A percentile compares a stretch with the other conserved stretches of the same genome.
phyloP scores from a whole-genome alignment of 2,329 filamentous ascomycete species.

The Ciborinia camelliae region DNA sequence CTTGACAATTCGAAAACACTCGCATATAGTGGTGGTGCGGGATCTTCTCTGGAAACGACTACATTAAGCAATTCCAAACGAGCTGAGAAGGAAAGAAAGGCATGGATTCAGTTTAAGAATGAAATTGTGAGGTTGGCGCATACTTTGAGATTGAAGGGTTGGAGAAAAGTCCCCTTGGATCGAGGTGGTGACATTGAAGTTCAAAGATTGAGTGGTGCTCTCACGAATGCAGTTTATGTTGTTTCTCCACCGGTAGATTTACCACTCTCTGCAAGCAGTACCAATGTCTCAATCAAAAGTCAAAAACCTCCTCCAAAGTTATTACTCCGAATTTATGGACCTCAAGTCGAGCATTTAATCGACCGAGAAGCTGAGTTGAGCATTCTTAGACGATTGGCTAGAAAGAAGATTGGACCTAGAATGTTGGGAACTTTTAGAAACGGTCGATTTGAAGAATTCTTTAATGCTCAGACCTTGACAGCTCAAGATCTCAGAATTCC shows the following conservation, averaged over 20 bases:
- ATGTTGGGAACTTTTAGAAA: slow-evolving; percentile 90
- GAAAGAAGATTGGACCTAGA: slow-evolving; percentile 89
- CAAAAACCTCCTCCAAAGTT: slow-evolving; percentile 55
- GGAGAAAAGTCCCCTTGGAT: slow-evolving; percentile 77
- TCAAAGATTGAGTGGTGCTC: slow-evolving; percentile 77
- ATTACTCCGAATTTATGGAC: slow-evolving; percentile 87
- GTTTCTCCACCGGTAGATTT: slow-evolving; percentile 75
- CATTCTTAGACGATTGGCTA: slow-evolving; percentile 79
- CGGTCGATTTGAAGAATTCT: slow-evolving; percentile 92
- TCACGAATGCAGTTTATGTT: slow-evolving; percentile 96
- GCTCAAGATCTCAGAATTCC: slow-evolving; percentile 72
- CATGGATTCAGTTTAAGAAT: slow-evolving; percentile 84
- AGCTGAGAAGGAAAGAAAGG: slow-evolving; percentile 65
- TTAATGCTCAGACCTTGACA: slow-evolving; percentile 79
- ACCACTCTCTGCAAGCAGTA: slow-evolving; percentile 32
- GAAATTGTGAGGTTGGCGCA: slow-evolving; percentile 88
- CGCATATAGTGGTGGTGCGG: slow-evolving; percentile 59
- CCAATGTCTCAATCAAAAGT: slow-evolving; percentile 36
- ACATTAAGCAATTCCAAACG: slow-evolving; percentile 45
- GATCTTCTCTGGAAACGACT: slow-evolving; percentile 39
- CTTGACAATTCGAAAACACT: slow-evolving; percentile 90
- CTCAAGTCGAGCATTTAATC: slow-evolving; percentile 92
- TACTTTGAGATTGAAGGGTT: slow-evolving; percentile 85
- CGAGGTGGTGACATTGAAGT: slow-evolving; percentile 66
- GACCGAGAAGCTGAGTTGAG: slow-evolving; percentile 86